Percentiles rank a stretch among this genome's conserved stretches.
These are phyloP conservation scores for Phytophthora megakarya DNA, from an alignment of 352 stramenopile genomes.

Conservation along the genomic window DNA sequence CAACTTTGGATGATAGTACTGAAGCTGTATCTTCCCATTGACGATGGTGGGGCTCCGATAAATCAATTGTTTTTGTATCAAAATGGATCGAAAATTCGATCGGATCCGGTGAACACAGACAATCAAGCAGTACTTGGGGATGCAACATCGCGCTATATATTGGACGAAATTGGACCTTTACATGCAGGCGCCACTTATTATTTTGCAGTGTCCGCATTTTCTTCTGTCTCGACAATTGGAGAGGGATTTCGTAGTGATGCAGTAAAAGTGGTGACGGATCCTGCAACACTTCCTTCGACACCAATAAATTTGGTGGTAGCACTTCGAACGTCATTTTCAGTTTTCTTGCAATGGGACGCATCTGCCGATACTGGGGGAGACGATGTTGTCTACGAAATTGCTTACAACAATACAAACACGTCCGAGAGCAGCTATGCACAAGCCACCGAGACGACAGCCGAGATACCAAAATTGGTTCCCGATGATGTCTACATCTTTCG, in stretches of 20 bases:
- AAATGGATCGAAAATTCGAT: slow-evolving; percentile 37
- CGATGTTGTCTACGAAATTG: slow-evolving; percentile 41
- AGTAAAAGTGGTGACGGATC: slow-evolving; percentile 31
- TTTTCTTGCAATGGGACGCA: slow-evolving; percentile 45
- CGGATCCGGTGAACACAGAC: slow-evolving; percentile 10
- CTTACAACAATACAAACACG: slow-evolving; percentile 21
- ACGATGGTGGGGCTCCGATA: slow-evolving; percentile 49
- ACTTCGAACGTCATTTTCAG: slow-evolving; percentile 31
- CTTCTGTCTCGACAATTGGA: slow-evolving; percentile 31
- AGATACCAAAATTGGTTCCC: slow-evolving; percentile 35
- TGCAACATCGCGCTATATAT: slow-evolving; percentile 9
- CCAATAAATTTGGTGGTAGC: slow-evolving; percentile 42
- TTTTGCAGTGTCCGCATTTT: slow-evolving; percentile 39
- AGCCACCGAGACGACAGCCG: slow-evolving; percentile 1
- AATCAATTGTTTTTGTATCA: slow-evolving; percentile 46
- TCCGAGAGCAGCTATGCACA: not conserved
- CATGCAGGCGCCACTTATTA: slow-evolving; percentile 37
- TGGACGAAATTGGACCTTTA: slow-evolving; percentile 35
- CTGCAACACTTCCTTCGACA: slow-evolving; percentile 40
- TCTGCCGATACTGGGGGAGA: slow-evolving; percentile 52
- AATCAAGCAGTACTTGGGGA: slow-evolving; percentile 19
- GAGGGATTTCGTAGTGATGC: slow-evolving; percentile 42
- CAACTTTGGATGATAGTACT: slow-evolving; percentile 41
- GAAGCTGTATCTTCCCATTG: slow-evolving; percentile 38
- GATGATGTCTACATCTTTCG: slow-evolving; percentile 46